A percentile compares a stretch with the other conserved stretches of the same genome.
Evolutionary conservation across 2,329 filamentous ascomycete genomes (phyloP).

Genomic region (Botrytis medusae): DNA sequence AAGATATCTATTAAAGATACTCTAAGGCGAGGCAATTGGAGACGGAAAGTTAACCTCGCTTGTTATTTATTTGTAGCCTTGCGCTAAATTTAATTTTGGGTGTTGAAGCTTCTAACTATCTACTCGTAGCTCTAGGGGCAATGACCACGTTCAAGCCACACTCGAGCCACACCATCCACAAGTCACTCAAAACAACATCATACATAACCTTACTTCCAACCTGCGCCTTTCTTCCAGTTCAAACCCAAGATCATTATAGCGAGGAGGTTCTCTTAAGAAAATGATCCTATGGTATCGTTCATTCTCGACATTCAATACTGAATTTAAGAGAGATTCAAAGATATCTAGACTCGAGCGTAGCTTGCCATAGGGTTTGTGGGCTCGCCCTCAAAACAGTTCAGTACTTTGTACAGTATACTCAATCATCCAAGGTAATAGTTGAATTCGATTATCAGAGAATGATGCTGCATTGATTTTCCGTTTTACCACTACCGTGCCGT

Average conservation of each 20-base stretch:
- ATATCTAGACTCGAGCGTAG: background rate
- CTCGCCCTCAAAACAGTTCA: background rate
- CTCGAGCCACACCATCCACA: background rate
- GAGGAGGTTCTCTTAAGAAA: background rate
- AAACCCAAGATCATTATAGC: background rate
- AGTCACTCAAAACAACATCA: background rate
- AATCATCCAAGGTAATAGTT: background rate
- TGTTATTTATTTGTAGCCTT: conserved; percentile 18
- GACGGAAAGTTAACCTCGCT: conserved; percentile 22
- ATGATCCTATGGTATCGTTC: background rate
- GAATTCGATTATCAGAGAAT: background rate
- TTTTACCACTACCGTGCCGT: background rate
- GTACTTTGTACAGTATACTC: background rate
- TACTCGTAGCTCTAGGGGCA: background rate
- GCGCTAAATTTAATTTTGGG: conserved; percentile 16
- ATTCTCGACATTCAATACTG: background rate
- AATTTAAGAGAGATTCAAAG: background rate
- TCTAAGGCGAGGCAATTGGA: background rate
- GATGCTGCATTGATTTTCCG: background rate
- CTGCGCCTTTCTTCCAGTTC: background rate
- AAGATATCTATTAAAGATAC: background rate
- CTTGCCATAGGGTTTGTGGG: background rate
- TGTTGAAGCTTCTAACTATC: background rate
- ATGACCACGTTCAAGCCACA: background rate
- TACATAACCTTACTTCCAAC: background rate